Evolutionary conservation across 2,329 filamentous ascomycete genomes (phyloP), one percentile per base, ranked within the genome.

Genomic region (Trichoderma sp.): DNA sequence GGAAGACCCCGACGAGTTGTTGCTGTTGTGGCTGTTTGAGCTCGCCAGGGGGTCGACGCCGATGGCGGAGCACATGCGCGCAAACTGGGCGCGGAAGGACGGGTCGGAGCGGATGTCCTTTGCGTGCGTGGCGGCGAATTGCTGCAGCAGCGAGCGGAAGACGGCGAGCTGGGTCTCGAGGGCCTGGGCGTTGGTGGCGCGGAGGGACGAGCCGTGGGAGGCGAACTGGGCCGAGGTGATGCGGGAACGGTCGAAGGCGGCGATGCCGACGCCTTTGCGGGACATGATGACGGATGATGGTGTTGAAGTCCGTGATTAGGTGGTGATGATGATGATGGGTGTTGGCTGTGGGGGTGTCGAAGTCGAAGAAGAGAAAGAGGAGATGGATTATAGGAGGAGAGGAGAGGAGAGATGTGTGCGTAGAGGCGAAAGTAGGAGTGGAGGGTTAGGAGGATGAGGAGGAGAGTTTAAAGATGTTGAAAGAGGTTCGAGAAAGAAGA

Each of bases 51-150:
- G 96, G 79, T 99, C 96, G 14, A 99, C 94, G 59, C 96, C 96
- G 73, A 99, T 97, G 71, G 94, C 94, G 76, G 94, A 89, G 82
- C 96, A 99, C 96, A 99, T 99, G 79, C 95, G 93, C 3, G 96
- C 95, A 77, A 99, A 99, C 81, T 99, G 95, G 39, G 95, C 94
- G 70, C 96, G 93, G 80, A 99, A 99, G 10, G 89, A 91, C 6
- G 96, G 96, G 79, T 98, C 94, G 2, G 94, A 97, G 72, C 95
- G 94, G 70, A 99, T 99, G 76, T 97, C 96, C 77, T 94, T 94
- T 74, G 91, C 92, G 85, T 99, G 96, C 60, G 95, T 97, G 76
- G 95, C 87, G 55, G 94, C 93, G 81, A 99, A 99, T 80, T 96
- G 94, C 82, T 97, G 94, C 6, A 99, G 89, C 13, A 97, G 87